A percentile compares a stretch with the other conserved stretches of the same genome.
Conservation (phyloP, 2,329 filamentous ascomycete species). For the Penicillium digitatum region DNA sequence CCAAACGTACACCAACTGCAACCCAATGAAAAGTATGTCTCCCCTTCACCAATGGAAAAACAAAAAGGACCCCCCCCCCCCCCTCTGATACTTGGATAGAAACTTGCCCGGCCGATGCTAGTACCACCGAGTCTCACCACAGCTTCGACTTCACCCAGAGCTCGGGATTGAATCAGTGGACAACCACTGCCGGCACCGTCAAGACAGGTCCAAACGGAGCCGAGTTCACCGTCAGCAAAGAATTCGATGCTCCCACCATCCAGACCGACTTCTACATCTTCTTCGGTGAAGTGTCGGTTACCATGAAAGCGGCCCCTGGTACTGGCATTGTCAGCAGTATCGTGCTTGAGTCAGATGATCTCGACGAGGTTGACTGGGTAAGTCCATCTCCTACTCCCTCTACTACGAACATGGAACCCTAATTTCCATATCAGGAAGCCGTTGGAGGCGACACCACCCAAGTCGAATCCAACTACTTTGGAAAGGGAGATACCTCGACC, state of each 20-base stretch:
- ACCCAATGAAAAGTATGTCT: background rate
- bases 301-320: constrained; percentile 82
- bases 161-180: background rate
- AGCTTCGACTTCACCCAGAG: background rate
- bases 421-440: background rate
- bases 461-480: background rate
- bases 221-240: background rate
- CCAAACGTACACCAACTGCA: background rate
- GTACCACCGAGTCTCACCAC: background rate
- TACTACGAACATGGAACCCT: background rate
- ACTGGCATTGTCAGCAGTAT: constrained; percentile 87
- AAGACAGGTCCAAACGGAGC: background rate
- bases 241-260: background rate
- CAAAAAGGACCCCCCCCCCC: too few species aligned
- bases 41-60: background rate
- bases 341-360: constrained; percentile 81
- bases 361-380: constrained; percentile 52
- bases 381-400: background rate
- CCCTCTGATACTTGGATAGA: too few species aligned
- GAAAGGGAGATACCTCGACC: background rate
- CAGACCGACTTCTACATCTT: constrained; percentile 86
- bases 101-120: background rate
- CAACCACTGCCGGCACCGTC: background rate
- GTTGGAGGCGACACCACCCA: background rate
- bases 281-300: constrained; percentile 86